Evolutionary conservation across 495 filamentous ascomycete species (phyloP), one percentile per base, ranked within the genome.

Genomic region (Peziza echinospora): DNA sequence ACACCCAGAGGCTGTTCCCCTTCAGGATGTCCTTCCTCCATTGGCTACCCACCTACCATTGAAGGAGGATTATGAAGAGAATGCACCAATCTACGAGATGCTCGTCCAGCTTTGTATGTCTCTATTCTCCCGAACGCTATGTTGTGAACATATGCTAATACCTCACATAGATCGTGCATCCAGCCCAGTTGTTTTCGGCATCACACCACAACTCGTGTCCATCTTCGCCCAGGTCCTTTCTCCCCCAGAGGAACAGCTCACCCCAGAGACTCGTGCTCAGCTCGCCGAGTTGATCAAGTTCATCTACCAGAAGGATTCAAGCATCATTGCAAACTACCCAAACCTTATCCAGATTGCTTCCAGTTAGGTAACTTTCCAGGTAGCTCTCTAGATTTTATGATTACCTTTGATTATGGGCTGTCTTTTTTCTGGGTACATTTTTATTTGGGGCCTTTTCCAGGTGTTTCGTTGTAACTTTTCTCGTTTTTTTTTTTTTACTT

Each of bases 61-160:
- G 54, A 84, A 80, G 65, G 86, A 93, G 54, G 89, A 97, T 61
- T 96, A 73, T 51, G 85, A 93, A 62, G 89, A 97, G 73, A 96
- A 97, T 66, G 78, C 82, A 50, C 82, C 87, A 9, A 73, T 96
- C 26, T 97, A 77, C 64, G 70, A 77, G 53, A 86, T 82, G 73
- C 73, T 97, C 56, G 76, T 82, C 59, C 73, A 80, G 60, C 68
- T 96, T 47, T 94, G 78, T 83, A 69, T 69, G 80, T 73, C 21
- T 39, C 37, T 13, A 46, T 11, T 46, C 43, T 41, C 28, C 28
- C n/a, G n/a, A n/a, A n/a, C n/a, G 41, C 11, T 44, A 34, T 11
- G 17, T 3, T 22, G 21, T 49, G 6, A 24, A 8, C 1, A 19
- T 49, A 21, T 44, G 60, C 56, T 61, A 59, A 53, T 49, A 45